Percentiles rank a stretch among this genome's conserved stretches.
Evolutionary conservation across 164 flowering plant species (phyloP).

Genomic region (Aristolochia californica): DNA sequence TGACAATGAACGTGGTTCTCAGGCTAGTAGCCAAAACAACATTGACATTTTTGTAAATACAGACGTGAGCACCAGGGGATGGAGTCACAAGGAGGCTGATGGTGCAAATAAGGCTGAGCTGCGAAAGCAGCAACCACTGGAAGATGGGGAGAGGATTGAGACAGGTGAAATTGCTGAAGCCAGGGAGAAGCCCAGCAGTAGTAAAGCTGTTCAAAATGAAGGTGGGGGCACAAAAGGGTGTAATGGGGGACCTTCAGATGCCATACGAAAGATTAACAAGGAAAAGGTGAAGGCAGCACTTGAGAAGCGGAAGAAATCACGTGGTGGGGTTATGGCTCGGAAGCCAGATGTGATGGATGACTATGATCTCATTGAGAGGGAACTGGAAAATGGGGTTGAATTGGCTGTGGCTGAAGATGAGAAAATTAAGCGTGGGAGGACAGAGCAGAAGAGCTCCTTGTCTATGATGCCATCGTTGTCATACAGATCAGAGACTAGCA

Average conservation of each 20-base stretch:
- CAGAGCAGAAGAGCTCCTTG: slow-evolving; percentile 43
- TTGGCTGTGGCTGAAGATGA: slow-evolving; percentile 49
- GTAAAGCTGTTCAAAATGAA: slow-evolving; percentile 17
- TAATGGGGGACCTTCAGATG: slow-evolving; percentile 48
- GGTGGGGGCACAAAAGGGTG: slow-evolving; percentile 31
- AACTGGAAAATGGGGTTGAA: slow-evolving; percentile 82
- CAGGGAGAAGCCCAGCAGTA: slow-evolving; percentile 21
- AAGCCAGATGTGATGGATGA: slow-evolving; percentile 68
- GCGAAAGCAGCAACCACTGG: slow-evolving; percentile 19
- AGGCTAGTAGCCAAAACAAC: slow-evolving; percentile 28
- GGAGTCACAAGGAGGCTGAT: slow-evolving; percentile 22
- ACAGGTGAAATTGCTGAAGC: slow-evolving; percentile 26
- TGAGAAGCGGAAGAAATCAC: slow-evolving; percentile 55
- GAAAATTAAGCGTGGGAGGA: slow-evolving; percentile 41
- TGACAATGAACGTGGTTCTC: slow-evolving; percentile 28
- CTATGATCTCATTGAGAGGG: slow-evolving; percentile 77
- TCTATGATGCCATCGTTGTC: slow-evolving; percentile 6
- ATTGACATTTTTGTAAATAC: slow-evolving; percentile 35
- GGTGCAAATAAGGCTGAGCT: slow-evolving; percentile 15
- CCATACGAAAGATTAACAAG: slow-evolving; percentile 48
- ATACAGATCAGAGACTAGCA: slow-evolving; percentile 9
- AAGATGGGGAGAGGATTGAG: slow-evolving; percentile 28
- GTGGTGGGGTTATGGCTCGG: slow-evolving; percentile 33
- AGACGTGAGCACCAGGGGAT: slow-evolving; percentile 22
- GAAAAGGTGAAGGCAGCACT: slow-evolving; percentile 73